These are phyloP conservation scores for Paracamarosporium sp. DNA, from an alignment of 2,329 filamentous ascomycete species.

Conservation along the genomic window DNA sequence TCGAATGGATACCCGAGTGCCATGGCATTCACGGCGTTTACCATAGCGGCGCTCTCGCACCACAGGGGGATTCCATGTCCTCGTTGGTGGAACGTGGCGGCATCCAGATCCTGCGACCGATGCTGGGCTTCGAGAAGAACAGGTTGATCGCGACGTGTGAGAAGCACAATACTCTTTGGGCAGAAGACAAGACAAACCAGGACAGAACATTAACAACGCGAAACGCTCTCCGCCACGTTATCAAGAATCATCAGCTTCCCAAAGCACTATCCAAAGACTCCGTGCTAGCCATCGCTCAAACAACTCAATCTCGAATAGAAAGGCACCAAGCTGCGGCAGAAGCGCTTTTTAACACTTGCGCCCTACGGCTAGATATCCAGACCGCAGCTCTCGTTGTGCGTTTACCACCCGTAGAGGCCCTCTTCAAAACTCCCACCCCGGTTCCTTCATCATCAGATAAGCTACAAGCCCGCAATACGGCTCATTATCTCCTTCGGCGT, in stretches of 20 bases:
- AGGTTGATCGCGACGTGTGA: slow-evolving; percentile 78
- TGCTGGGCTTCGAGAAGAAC: slow-evolving; percentile 74
- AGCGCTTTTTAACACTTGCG: slow-evolving; percentile 58
- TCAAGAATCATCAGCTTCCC: slow-evolving; percentile 67
- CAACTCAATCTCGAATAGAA: slow-evolving; percentile 62
- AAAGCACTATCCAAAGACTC: slow-evolving; percentile 67
- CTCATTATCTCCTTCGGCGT: slow-evolving; percentile 55
- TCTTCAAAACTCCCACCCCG: slow-evolving; percentile 23
- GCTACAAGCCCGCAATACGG: slow-evolving; percentile 33
- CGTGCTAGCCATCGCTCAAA: slow-evolving; percentile 58
- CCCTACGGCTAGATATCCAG: slow-evolving; percentile 52
- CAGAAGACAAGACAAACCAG: slow-evolving; percentile 83
- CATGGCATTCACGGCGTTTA: slow-evolving; percentile 75
- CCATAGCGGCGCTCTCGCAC: slow-evolving; percentile 34
- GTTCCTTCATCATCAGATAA: slow-evolving; percentile 23
- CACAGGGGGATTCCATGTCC: background rate
- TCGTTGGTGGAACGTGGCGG: slow-evolving; percentile 66
- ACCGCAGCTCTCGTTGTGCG: slow-evolving; percentile 43
- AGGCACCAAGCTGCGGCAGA: slow-evolving; percentile 61
- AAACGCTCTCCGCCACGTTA: slow-evolving; percentile 79
- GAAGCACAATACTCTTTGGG: slow-evolving; percentile 72
- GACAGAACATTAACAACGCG: slow-evolving; percentile 78
- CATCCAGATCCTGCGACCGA: slow-evolving; percentile 70
- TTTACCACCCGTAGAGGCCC: slow-evolving; percentile 27
- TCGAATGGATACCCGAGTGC: slow-evolving; percentile 82